Base-by-base conservation (phyloP, 495 filamentous ascomycete genomes). In the Chaetomidium leptoderma region DNA sequence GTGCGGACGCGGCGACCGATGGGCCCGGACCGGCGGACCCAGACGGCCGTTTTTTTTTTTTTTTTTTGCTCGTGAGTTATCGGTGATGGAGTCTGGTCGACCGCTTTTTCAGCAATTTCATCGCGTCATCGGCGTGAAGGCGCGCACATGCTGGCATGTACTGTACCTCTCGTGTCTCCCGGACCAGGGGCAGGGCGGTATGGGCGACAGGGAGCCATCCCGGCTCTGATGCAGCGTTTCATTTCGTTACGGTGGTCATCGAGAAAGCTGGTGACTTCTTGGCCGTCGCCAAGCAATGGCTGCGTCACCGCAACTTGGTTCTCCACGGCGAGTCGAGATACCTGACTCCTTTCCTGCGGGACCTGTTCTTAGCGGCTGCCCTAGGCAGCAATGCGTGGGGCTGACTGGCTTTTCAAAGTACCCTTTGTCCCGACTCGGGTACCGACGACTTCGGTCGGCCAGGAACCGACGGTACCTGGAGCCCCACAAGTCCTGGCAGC, bases 241-340 rank as follows among this genome's bases (percentile, higher is more conserved):
- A 68, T 68, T 68, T 66, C 57, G 55, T 55, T 49, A 62, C 44
- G 50, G 58, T 58, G 61, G 49, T 52, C 60, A 62, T 66, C 61
- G 54, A 68, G 65, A 59, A 55, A 63, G n/a, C n/a, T n/a, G n/a
- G n/a, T n/a, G n/a, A n/a, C n/a, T n/a, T n/a, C 63, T 51, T 59
- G 58, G 55, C 55, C 55, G 55, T 51, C 55, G 66, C 67, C 69
- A 70, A 70, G 69, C 37, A 5, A 16, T 57, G 59, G 56, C 68
- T 72, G 70, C 70, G 70, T 72, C 68, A 72, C 70, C 70, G 68
- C 70, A 72, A 70, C 55, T 72, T 69, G 35, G 45, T 30, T 50
- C 14, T 48, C 43, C 45, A 33, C 33, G 26, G 26, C 14, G 32
- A 27, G 56, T 63, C 39, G 17, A 47, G 45, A 57, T 66, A 68